These are phyloP conservation scores for Thraustochytrium striatum DNA, from an alignment of 352 stramenopile species.

Conservation along the genomic window DNA sequence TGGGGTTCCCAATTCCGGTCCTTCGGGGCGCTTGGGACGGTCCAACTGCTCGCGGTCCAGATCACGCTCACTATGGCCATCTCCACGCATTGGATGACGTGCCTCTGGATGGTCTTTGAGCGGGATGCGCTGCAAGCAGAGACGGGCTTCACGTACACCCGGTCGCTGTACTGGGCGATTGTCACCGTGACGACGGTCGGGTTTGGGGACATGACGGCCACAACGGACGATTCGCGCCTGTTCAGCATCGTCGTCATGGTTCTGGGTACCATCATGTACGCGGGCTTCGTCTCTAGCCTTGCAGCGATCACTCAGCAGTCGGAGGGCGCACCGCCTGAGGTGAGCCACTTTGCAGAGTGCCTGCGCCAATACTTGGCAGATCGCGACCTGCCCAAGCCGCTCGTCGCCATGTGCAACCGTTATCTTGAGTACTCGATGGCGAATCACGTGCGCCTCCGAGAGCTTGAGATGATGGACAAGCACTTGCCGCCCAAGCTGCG, in stretches of 20 bases:
- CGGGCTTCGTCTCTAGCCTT: background rate
- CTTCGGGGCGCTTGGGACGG: background rate
- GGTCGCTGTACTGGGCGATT: constrained; percentile 25
- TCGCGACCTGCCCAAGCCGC: background rate
- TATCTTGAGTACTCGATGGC: constrained; percentile 1
- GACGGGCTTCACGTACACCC: background rate
- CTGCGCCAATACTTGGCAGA: constrained; percentile 10
- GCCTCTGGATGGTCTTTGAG: background rate
- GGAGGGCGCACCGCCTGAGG: background rate
- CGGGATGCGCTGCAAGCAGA: background rate
- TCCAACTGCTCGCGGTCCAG: constrained; percentile 13
- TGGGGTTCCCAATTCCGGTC: background rate
- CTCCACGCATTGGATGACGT: constrained; percentile 28
- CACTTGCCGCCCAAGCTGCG: background rate
- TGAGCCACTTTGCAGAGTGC: constrained; percentile 40
- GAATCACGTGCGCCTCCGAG: constrained; percentile 1
- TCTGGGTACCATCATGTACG: background rate
- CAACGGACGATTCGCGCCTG: background rate
- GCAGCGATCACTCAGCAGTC: constrained; percentile 15
- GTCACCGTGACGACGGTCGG: constrained; percentile 45
- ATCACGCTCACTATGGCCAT: background rate
- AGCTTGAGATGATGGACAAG: background rate
- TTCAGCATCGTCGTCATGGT: background rate
- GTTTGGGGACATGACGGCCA: constrained; percentile 7
- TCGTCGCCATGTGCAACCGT: background rate